Base-by-base conservation (phyloP, 169 alveolate species). In the Plasmodium yoelii region DNA sequence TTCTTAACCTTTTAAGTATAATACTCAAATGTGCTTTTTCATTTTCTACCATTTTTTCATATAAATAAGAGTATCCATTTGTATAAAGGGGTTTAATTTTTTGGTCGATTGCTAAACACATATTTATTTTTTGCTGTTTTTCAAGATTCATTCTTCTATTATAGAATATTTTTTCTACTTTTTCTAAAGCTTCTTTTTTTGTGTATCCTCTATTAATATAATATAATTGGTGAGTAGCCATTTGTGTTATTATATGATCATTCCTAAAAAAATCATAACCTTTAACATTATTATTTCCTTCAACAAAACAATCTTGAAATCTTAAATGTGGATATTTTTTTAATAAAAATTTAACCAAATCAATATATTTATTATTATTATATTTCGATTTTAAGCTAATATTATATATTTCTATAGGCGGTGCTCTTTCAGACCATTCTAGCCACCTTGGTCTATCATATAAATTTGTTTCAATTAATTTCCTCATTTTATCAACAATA, bases 261-360 rank as follows among this genome's bases (percentile, higher is more conserved):
- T 64, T 74, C 34, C 91, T 75, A 64, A 73, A 89, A 69, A 13
- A 72, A 46, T 89, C 90, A 53, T 86, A 92, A 39, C 96, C 96
- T 71, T 93, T 93, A 53, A 75, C 82, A 92, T 95, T 93, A 46
- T 94, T 95, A 84, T 95, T 95, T 8, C 95, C 97, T 55, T 94
- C 95, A 22, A 87, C 92, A 71, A 64, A 95, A 67, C 97, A 94
- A 53, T 93, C 94, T 67, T 93, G 96, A 73, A 95, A 95, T 67
- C 97, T 49, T 53, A 95, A 86, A 77, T 95, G 96, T 10, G 97
- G 97, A 82, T 94, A 95, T 89, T 94, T 94, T 67, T 77, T 64
- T 57, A 95, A 87, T 39, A 95, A 82, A 51, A 65, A 72, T 55
- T 51, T 88, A 47, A 94, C 88, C 24, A 94, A 74, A n/a, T 93